phyloP scores from a whole-genome alignment of 371 early-diverging fungal species.

The Saksenaea oblongispora region DNA sequence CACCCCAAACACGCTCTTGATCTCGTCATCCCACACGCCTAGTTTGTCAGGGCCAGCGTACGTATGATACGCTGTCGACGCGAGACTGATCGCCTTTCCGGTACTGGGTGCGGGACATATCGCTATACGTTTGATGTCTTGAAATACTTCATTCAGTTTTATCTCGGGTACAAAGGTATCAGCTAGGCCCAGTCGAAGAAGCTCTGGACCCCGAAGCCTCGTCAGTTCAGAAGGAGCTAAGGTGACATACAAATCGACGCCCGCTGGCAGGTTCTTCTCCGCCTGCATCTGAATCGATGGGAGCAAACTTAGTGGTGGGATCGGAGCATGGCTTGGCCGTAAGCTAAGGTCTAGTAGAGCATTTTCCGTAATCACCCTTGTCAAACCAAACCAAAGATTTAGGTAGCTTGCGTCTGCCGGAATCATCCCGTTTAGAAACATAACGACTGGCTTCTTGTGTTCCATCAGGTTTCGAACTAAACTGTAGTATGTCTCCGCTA shows the following conservation, averaged over 20 bases:
- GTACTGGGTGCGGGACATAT: constrained; percentile 51
- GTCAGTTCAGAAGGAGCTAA: constrained; percentile 46
- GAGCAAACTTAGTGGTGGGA: constrained; percentile 37
- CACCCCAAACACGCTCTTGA: constrained; percentile 54
- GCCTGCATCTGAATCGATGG: constrained; percentile 21
- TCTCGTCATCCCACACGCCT: constrained; percentile 52
- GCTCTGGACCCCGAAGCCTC: constrained; percentile 53
- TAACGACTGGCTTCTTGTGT: constrained; percentile 32
- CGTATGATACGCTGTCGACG: constrained; percentile 42
- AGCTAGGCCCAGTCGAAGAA: constrained; percentile 49
- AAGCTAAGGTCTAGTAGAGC: constrained; percentile 33
- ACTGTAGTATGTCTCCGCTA: constrained; percentile 21
- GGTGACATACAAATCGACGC: constrained; percentile 49
- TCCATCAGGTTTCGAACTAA: constrained; percentile 4
- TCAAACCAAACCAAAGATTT: constrained; percentile 29
- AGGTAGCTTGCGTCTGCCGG: constrained; percentile 44
- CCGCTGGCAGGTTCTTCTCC: constrained; percentile 30
- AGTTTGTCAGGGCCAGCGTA: constrained; percentile 62
- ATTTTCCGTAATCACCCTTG: constrained; percentile 54
- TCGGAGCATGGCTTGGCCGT: constrained; percentile 32
- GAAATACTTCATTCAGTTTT: constrained; percentile 41
- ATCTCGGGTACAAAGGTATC: constrained; percentile 59
- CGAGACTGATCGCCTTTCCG: constrained; percentile 43
- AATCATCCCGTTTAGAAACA: constrained; percentile 46
- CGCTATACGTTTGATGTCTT: constrained; percentile 31